Conservation (phyloP, 1,139 yeast species). For the Starmera stellimalicola region DNA sequence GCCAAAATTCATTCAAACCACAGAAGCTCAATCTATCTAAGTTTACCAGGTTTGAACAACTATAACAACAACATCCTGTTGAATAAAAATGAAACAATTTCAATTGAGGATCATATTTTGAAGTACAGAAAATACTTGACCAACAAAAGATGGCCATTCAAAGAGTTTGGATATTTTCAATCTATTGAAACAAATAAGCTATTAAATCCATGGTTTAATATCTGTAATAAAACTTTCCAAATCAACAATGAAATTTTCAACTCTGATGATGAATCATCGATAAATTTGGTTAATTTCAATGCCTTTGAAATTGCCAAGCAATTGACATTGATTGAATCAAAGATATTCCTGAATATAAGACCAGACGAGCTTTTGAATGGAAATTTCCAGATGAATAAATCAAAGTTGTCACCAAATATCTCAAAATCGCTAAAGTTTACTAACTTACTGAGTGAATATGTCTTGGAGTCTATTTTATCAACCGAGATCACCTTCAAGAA, state of each 20-base stretch:
- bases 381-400: slow-evolving; percentile 58
- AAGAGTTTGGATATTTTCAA: slow-evolving; percentile 11
- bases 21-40: slow-evolving; percentile 22
- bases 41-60: slow-evolving; percentile 24
- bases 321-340: slow-evolving; percentile 70
- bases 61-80: slow-evolving; percentile 21
- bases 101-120: slow-evolving; percentile 22
- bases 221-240: slow-evolving; percentile 19
- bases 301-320: slow-evolving; percentile 82
- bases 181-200: slow-evolving; percentile 22
- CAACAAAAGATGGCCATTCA: slow-evolving; percentile 12
- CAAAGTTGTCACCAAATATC: slow-evolving; percentile 67
- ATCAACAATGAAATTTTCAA: slow-evolving; percentile 3
- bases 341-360: slow-evolving; percentile 54
- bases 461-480: slow-evolving; percentile 64
- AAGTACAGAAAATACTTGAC: slow-evolving; percentile 19
- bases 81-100: slow-evolving; percentile 21
- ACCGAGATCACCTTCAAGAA: slow-evolving; percentile 29
- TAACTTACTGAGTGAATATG: slow-evolving; percentile 73
- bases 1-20: slow-evolving; percentile 22
- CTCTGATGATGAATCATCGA: slow-evolving; percentile 17
- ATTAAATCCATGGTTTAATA: slow-evolving; percentile 28
- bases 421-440: slow-evolving; percentile 63
- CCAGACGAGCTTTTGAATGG: slow-evolving; percentile 70
- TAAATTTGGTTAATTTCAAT: slow-evolving; percentile 59